phyloP scores from a whole-genome alignment of 768 basidiomycete species.

The Auricularia sp. region DNA sequence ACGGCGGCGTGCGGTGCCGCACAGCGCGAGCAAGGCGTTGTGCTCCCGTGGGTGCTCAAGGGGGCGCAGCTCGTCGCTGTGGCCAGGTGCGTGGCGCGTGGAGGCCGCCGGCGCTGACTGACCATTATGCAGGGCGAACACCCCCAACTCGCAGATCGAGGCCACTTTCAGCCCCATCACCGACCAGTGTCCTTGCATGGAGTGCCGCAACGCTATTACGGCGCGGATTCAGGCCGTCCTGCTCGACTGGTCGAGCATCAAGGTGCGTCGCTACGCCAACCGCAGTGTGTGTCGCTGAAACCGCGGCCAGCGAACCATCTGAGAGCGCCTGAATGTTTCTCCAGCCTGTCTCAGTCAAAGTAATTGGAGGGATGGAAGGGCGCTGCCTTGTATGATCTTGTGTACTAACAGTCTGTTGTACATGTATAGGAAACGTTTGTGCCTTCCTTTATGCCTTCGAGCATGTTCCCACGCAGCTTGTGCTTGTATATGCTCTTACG shows the following conservation, averaged over 20 bases:
- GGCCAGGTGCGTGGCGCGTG: neutral
- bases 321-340: neutral
- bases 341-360: no score
- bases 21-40: neutral
- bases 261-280: neutral
- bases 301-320: neutral
- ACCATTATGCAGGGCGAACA: neutral
- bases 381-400: no score
- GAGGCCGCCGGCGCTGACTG: neutral
- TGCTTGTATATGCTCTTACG: no score
- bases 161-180: neutral
- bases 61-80: neutral
- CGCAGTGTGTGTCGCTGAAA: neutral
- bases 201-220: neutral
- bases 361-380: no score
- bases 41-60: neutral
- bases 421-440: no score
- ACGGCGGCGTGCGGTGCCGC: no score
- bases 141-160: neutral
- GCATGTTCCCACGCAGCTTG: no score
- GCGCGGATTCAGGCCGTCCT: neutral
- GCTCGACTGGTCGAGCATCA: neutral
- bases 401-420: no score
- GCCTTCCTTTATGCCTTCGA: no score
- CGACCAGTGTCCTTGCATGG: neutral